Percentiles rank a stretch among this genome's conserved stretches.
Conservation (phyloP, 768 basidiomycete species). For the Leccinum sublutescens region DNA sequence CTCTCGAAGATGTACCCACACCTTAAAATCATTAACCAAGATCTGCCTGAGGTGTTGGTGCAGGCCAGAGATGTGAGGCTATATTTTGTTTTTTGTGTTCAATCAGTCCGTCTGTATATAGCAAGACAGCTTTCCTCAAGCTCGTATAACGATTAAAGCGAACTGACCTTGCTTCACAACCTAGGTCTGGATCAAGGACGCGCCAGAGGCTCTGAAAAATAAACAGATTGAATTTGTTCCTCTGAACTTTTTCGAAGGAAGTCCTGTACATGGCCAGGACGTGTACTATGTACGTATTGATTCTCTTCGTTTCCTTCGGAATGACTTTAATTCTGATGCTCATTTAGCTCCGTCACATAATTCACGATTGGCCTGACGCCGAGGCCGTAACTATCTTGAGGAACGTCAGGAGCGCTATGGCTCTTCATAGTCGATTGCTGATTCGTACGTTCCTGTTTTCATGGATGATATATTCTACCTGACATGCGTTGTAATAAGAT, state of each 20-base stretch:
- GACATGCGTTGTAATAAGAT: conserved; percentile 11
- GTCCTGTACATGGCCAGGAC: background rate
- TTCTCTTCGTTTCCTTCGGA: background rate
- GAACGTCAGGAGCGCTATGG: conserved; percentile 31
- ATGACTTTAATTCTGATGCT: background rate
- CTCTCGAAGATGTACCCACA: conserved; percentile 27
- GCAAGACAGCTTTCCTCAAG: background rate
- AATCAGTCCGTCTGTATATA: background rate
- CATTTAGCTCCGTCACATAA: conserved; percentile 26
- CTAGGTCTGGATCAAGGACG: background rate
- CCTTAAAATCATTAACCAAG: conserved; percentile 27
- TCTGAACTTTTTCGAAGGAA: background rate
- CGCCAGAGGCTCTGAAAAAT: background rate
- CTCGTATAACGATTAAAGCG: background rate
- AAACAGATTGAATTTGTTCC: background rate
- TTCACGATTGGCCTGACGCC: conserved; percentile 38
- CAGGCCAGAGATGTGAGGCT: conserved; percentile 19
- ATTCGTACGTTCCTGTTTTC: conserved; percentile 28
- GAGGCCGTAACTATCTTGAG: conserved; percentile 32
- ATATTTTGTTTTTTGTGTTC: background rate
- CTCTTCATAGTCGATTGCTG: conserved; percentile 29
- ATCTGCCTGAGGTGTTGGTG: conserved; percentile 27
- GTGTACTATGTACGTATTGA: background rate
- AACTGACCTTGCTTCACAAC: background rate
- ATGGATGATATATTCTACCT: background rate